Percentiles rank a stretch among this genome's conserved stretches.
phyloP scores from a whole-genome alignment of 257 asterid species.

The Parsonsia alboflavescens region DNA sequence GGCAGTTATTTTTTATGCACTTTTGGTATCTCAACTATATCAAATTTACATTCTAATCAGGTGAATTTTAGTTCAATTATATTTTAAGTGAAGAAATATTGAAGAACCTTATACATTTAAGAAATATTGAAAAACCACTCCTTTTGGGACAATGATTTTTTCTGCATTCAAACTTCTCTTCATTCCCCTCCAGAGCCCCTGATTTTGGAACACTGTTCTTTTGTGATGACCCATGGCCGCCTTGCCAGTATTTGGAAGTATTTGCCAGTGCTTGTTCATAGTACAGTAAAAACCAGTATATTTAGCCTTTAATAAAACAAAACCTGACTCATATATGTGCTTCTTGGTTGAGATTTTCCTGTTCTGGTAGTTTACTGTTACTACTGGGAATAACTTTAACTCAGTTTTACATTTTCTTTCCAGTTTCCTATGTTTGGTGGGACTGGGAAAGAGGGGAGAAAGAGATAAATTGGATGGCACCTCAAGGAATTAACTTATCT shows the following conservation, averaged over 20 bases:
- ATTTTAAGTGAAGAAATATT: neutral
- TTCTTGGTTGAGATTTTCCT: conserved; percentile 1
- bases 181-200: too few relatives aligned
- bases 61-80: neutral
- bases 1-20: neutral
- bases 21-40: neutral
- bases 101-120: neutral
- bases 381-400: conserved; percentile 23
- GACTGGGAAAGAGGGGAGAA: conserved; percentile 99
- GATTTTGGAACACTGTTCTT: too few relatives aligned
- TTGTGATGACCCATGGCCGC: too few relatives aligned
- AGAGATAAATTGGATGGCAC: conserved; percentile 98
- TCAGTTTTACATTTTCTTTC: conserved; percentile 16
- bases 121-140: too few relatives aligned
- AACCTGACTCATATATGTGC: neutral
- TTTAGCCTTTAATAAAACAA: neutral
- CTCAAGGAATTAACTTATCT: conserved; percentile 90
- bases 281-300: neutral
- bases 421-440: conserved; percentile 99
- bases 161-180: too few relatives aligned
- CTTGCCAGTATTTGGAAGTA: too few relatives aligned
- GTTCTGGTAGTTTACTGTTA: conserved; percentile 5
- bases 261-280: neutral
- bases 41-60: neutral
- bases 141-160: too few relatives aligned